These are phyloP conservation scores for Botrytis sinoallii DNA, from an alignment of 2,329 filamentous ascomycete genomes.

Conservation along the genomic window DNA sequence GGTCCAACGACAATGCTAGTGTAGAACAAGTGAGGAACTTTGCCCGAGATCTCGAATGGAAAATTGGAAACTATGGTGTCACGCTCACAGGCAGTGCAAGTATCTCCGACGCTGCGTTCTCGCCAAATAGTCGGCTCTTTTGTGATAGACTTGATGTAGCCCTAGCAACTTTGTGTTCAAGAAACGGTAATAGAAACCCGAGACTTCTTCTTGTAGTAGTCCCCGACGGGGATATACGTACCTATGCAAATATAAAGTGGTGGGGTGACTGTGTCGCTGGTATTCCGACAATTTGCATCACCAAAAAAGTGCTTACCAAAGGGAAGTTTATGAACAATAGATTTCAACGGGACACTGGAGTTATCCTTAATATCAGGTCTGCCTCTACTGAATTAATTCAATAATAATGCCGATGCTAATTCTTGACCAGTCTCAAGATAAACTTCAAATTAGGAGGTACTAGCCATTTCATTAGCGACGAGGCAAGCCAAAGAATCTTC, in stretches of 20 bases:
- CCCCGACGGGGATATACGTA: neutral
- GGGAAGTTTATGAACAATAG: rapidly evolving
- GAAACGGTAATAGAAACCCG: neutral
- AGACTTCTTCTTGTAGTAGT: neutral
- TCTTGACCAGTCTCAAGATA: constrained; percentile 57
- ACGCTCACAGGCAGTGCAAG: neutral
- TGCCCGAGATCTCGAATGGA: neutral
- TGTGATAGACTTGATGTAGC: neutral
- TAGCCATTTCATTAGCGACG: constrained; percentile 59
- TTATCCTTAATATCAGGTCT: neutral
- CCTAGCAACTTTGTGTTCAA: neutral
- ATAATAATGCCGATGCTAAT: neutral
- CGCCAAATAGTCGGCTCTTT: neutral
- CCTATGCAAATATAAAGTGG: constrained; percentile 22
- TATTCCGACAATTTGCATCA: constrained; percentile 22
- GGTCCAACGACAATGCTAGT: neutral
- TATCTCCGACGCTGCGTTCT: neutral
- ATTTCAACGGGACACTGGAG: neutral
- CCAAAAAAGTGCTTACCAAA: neutral
- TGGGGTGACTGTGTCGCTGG: constrained; percentile 23
- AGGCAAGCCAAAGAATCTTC: constrained; percentile 38
- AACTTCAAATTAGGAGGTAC: constrained; percentile 70
- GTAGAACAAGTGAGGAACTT: neutral
- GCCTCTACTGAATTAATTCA: neutral
- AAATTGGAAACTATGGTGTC: neutral